Conservation (phyloP, 108 stramenopile species). For the Bacterosira constricta region DNA sequence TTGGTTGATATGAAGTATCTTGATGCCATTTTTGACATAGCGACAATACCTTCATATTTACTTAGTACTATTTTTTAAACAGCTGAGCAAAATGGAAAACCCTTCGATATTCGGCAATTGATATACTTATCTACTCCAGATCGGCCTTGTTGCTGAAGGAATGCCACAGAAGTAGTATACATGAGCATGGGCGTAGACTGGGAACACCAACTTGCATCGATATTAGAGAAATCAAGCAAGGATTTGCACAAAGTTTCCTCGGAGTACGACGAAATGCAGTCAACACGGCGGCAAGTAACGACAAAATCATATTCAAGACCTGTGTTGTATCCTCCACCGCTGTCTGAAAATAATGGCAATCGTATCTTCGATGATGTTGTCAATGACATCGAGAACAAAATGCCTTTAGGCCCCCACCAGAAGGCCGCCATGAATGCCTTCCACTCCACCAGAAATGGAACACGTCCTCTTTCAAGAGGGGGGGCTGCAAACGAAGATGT, state of each 20-base stretch:
- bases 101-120: too few species aligned
- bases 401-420: constrained; percentile 16
- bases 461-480: neutral
- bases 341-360: neutral
- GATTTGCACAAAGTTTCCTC: constrained; percentile 9
- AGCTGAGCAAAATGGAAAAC: too few species aligned
- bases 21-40: too few species aligned
- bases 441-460: constrained; percentile 5
- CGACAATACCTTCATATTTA: too few species aligned
- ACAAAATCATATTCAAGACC: neutral
- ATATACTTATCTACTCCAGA: neutral
- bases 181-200: constrained; percentile 10
- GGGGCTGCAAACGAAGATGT: constrained; percentile 9
- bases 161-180: too few species aligned
- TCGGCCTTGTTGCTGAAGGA: neutral
- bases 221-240: constrained; percentile 27
- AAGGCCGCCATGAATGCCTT: constrained; percentile 20
- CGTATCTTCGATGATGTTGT: neutral
- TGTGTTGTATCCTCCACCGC: neutral
- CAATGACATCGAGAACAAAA: neutral
- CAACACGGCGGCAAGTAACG: neutral
- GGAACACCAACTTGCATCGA: constrained; percentile 23
- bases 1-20: too few species aligned
- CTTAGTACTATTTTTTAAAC: too few species aligned
- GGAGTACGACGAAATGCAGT: constrained; percentile 6